phyloP scores from a whole-genome alignment of 202 grass and related monocot genomes.

The Carex arenaria region DNA sequence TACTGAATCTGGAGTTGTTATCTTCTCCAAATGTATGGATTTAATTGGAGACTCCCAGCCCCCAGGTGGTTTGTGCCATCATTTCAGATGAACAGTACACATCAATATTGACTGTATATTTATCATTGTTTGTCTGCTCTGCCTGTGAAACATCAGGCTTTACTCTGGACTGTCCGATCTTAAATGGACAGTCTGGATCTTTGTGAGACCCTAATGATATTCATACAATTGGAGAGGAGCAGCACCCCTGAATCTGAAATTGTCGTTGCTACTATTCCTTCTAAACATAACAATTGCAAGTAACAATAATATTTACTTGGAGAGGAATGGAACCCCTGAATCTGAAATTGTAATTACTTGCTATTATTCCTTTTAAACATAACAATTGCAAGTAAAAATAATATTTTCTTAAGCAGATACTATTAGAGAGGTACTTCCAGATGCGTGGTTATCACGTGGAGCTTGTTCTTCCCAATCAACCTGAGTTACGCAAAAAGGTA shows the following conservation, averaged over 20 bases:
- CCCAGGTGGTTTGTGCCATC: neutral
- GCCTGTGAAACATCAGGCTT: neutral
- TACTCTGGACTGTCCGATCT: neutral
- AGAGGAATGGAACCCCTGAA: conserved; percentile 15
- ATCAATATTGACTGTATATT: neutral
- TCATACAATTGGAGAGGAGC: neutral
- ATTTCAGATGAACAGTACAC: neutral
- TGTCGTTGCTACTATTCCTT: neutral
- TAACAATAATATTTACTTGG: conserved; percentile 16
- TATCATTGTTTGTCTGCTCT: neutral
- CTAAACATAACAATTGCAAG: neutral
- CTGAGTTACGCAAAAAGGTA: conserved; percentile 53
- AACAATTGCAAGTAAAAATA: neutral
- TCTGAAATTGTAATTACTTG: no score
- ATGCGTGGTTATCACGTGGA: conserved; percentile 51
- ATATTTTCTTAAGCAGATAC: conserved; percentile 44
- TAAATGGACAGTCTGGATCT: neutral
- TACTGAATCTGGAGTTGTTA: neutral
- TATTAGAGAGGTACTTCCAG: conserved; percentile 73
- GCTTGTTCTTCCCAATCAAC: conserved; percentile 73
- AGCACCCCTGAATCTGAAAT: neutral
- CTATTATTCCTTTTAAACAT: neutral
- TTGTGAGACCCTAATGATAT: neutral
- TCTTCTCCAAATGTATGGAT: neutral
- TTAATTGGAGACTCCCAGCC: neutral